Conservation (phyloP, 2,329 filamentous ascomycete species). For the Neonectria coccinea region DNA sequence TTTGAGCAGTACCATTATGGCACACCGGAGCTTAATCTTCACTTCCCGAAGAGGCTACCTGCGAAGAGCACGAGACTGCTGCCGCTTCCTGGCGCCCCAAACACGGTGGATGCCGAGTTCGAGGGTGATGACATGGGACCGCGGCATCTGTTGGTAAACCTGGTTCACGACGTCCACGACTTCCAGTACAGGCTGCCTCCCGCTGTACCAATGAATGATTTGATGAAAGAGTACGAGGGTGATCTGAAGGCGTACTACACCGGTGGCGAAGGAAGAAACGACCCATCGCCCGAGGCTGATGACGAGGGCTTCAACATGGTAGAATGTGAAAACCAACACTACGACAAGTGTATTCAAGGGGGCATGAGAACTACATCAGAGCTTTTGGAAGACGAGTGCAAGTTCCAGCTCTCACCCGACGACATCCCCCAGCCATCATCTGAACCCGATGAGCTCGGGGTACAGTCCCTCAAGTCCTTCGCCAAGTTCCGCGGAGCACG, state of each 20-base stretch:
- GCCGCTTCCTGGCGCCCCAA: conserved; percentile 35
- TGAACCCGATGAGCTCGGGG: background rate
- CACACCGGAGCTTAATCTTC: conserved; percentile 41
- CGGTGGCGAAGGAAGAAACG: conserved; percentile 20
- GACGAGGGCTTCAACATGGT: conserved; percentile 48
- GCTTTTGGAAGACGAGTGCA: conserved; percentile 14
- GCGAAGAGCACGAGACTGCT: conserved; percentile 45
- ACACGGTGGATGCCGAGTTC: conserved; percentile 6
- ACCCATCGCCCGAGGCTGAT: background rate
- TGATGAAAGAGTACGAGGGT: conserved; percentile 30
- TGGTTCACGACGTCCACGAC: conserved; percentile 35
- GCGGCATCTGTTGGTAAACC: conserved; percentile 32
- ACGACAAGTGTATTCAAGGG: conserved; percentile 48
- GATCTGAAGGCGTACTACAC: conserved; percentile 26
- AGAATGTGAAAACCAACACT: conserved; percentile 51
- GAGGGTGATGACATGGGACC: conserved; percentile 24
- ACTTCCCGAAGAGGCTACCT: conserved; percentile 37
- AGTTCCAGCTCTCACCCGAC: conserved; percentile 10
- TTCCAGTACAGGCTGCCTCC: conserved; percentile 42
- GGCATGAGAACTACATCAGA: conserved; percentile 38
- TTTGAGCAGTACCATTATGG: conserved; percentile 53
- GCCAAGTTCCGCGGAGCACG: conserved; percentile 55
- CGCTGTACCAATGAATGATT: conserved; percentile 20
- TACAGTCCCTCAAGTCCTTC: conserved; percentile 44
- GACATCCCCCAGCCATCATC: background rate